phyloP scores from a whole-genome alignment of 345 rosid species.

The Eucalyptus caleyi region DNA sequence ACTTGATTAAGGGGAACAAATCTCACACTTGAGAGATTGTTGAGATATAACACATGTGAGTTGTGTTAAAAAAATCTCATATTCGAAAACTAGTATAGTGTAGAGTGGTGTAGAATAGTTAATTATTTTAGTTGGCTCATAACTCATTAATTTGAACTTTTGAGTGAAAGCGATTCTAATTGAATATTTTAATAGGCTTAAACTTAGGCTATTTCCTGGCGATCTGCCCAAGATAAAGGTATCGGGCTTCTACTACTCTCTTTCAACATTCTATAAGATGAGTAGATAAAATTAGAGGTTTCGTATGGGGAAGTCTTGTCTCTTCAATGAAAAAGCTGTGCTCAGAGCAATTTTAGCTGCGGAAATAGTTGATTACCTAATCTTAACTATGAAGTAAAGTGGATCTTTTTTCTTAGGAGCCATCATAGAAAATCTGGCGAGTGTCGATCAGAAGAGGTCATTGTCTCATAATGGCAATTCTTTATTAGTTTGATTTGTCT shows the following conservation, averaged over 20 bases:
- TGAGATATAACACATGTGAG: too few relatives aligned
- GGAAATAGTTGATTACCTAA: not conserved
- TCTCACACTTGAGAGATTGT: too few relatives aligned
- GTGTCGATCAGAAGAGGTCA: not conserved
- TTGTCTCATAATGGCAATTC: not conserved
- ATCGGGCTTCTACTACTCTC: not conserved
- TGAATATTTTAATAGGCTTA: rapidly evolving
- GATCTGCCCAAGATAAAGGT: not conserved
- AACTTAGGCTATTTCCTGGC: not conserved
- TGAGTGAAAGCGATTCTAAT: too few relatives aligned
- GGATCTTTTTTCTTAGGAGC: not conserved
- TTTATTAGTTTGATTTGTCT: not conserved
- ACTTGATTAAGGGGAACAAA: too few relatives aligned
- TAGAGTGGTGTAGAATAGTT: too few relatives aligned
- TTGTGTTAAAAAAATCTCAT: too few relatives aligned
- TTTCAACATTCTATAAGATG: not conserved
- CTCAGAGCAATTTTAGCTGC: not conserved
- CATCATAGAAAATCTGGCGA: not conserved
- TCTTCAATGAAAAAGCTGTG: not conserved
- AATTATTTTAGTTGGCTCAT: too few relatives aligned
- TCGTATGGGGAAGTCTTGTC: rapidly evolving
- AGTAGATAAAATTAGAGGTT: not conserved
- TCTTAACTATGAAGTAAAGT: not conserved
- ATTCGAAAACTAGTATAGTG: too few relatives aligned
- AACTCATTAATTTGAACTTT: too few relatives aligned